Conservation (phyloP, 768 basidiomycete species). For the Boletus sp. region DNA sequence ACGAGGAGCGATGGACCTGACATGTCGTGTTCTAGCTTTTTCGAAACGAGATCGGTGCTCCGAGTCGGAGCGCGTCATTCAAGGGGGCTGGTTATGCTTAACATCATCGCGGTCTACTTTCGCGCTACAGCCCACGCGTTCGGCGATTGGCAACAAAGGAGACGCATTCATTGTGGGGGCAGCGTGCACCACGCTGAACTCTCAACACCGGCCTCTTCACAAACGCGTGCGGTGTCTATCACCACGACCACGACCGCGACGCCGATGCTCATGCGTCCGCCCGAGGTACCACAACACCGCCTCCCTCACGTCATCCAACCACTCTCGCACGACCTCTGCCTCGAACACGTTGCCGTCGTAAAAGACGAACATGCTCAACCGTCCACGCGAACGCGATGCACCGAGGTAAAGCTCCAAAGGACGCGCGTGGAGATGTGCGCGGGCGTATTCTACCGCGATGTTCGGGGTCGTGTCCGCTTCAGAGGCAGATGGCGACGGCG, state of each 20-base stretch:
- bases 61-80: too few relatives aligned
- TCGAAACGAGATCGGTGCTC: too few relatives aligned
- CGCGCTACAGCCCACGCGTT: too few relatives aligned
- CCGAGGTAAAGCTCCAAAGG: constrained; percentile 45
- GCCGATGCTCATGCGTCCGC: background rate
- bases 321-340: constrained; percentile 39
- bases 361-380: constrained; percentile 33
- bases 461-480: constrained; percentile 1
- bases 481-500: background rate
- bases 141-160: too few relatives aligned
- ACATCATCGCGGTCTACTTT: too few relatives aligned
- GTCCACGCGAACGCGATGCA: constrained; percentile 32
- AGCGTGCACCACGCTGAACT: background rate
- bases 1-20: too few relatives aligned
- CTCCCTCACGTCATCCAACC: constrained; percentile 43
- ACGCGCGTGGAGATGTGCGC: constrained; percentile 36
- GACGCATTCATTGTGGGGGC: too few relatives aligned
- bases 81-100: too few relatives aligned
- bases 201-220: background rate
- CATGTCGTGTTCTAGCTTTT: too few relatives aligned
- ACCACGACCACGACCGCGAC: background rate
- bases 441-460: constrained; percentile 5
- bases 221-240: background rate
- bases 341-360: constrained; percentile 49
- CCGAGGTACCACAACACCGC: constrained; percentile 35